phyloP scores from a whole-genome alignment of 257 asterid genomes.

The Primulina eburnea region DNA sequence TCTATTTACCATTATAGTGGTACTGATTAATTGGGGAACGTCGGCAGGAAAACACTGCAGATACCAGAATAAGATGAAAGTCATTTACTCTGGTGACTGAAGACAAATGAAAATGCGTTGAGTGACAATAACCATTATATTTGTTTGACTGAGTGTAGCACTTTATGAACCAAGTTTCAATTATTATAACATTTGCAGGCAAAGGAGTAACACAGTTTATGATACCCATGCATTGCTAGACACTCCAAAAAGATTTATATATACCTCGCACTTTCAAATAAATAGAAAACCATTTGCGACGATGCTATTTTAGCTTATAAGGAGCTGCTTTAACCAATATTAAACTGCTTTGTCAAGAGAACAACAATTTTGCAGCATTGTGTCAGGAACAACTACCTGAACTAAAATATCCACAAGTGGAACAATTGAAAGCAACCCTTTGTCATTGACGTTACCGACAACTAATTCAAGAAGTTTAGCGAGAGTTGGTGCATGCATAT shows the following conservation, averaged over 20 bases:
- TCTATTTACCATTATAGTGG: constrained; percentile 61
- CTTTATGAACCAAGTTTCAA: constrained; percentile 11
- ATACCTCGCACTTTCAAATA: constrained; percentile 2
- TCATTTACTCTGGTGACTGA: constrained; percentile 16
- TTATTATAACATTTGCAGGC: background rate
- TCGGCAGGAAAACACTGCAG: constrained; percentile 91
- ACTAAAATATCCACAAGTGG: constrained; percentile 83
- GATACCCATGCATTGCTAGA: background rate
- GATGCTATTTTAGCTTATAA: background rate
- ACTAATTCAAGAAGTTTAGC: constrained; percentile 86
- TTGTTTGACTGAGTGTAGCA: background rate
- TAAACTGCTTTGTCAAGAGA: constrained; percentile 14
- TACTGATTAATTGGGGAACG: constrained; percentile 77
- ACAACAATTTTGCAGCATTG: constrained; percentile 18
- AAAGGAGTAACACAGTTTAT: constrained; percentile 11
- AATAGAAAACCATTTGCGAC: background rate
- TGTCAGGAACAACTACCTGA: constrained; percentile 60
- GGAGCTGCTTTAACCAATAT: constrained; percentile 1
- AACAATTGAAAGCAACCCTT: constrained; percentile 77
- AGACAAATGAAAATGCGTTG: constrained; percentile 11
- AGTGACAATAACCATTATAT: background rate
- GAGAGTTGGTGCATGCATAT: constrained; percentile 67
- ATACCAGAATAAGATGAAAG: constrained; percentile 28
- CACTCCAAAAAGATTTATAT: constrained; percentile 1
- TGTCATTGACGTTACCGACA: constrained; percentile 81